Base-by-base conservation (phyloP, 2,329 filamentous ascomycete genomes). In the Dendrostoma leiphaemia region DNA sequence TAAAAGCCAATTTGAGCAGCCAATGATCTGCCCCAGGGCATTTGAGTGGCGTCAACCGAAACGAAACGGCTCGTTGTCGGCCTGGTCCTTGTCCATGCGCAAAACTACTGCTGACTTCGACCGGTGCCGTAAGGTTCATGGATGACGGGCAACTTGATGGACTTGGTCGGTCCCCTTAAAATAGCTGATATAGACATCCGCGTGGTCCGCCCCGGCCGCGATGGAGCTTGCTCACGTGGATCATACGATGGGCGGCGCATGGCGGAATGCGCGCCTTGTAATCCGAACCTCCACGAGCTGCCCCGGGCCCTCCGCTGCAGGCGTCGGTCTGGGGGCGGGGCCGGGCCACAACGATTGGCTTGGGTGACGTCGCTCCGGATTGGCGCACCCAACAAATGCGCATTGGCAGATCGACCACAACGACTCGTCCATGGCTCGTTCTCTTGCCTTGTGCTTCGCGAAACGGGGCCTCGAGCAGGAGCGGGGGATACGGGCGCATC, bases 171-270 rank as follows among this genome's bases (percentile, higher is more conserved):
- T 47, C 44, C 21, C 34, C 21, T 45, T 31, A 40, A 32, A 43
- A 45, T 26, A 26, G 38, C 49, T 46, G 38, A 28, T 41, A 46
- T 48, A 31, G 28, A 23, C 17, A 57, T 24, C 46, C 46, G 54
- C 54, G 51, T 41, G 37, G 34, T 34, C 40, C 51, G 54, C 47
- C 29, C n/a, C 50, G 35, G 41, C 54, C 54, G 32, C 40, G 19
- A 12, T 24, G 19, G 26, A 46, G 46, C 46, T 54, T 26, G 29
- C 26, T 29, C 23, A 13, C 12, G 24, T 41, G 35, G 32, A n/a
- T 38, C 31, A 29, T 34, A n/a, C 15, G 23, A 28, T 19, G 19
- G 23, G 19, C 7, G 26, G 29, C 28, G 23, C 19, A 24, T 28
- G 37, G 40, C 3, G 28, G 47, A 24, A 40, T 26, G 28, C 37